Percentiles rank a stretch among this genome's conserved stretches.
Conservation (phyloP, 2,329 filamentous ascomycete species). For the Aspergillaceae sp. region DNA sequence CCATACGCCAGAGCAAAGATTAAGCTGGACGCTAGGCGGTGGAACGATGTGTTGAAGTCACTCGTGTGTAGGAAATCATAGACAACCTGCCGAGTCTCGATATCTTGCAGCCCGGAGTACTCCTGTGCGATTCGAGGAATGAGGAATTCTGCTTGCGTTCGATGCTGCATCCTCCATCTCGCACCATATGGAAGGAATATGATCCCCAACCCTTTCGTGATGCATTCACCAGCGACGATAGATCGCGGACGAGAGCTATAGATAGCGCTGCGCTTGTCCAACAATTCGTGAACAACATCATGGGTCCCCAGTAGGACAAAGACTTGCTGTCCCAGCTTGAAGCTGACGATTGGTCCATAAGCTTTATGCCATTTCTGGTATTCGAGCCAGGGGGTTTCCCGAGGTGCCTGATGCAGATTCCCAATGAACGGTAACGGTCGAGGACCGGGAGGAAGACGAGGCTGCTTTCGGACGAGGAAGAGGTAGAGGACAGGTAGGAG, state of each 20-base stretch:
- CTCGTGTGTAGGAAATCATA: slow-evolving; percentile 32
- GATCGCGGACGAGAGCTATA: slow-evolving; percentile 46
- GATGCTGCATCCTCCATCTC: slow-evolving; percentile 33
- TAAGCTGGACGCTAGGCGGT: slow-evolving; percentile 42
- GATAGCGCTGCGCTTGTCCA: slow-evolving; percentile 46
- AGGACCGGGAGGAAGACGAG: slow-evolving; percentile 19
- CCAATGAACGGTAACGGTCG: slow-evolving; percentile 23
- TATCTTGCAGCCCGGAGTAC: slow-evolving; percentile 38
- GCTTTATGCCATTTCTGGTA: slow-evolving; percentile 25
- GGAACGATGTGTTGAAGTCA: slow-evolving; percentile 39
- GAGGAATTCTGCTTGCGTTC: slow-evolving; percentile 30
- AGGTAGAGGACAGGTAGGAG: neutral
- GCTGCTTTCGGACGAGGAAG: neutral
- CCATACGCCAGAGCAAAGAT: slow-evolving; percentile 46
- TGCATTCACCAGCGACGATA: slow-evolving; percentile 40
- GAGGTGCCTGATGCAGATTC: slow-evolving; percentile 24
- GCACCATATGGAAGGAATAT: slow-evolving; percentile 37
- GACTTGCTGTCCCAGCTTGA: slow-evolving; percentile 22
- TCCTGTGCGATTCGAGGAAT: slow-evolving; percentile 20
- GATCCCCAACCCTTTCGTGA: slow-evolving; percentile 33
- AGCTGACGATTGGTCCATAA: slow-evolving; percentile 28
- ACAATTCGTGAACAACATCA: slow-evolving; percentile 45
- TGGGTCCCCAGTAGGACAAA: slow-evolving; percentile 40
- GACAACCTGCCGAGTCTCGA: slow-evolving; percentile 41
- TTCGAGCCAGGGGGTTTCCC: slow-evolving; percentile 14